A percentile compares a stretch with the other conserved stretches of the same genome.
Evolutionary conservation across 2,329 filamentous ascomycete species (phyloP).

Genomic region (Hymenoscyphus linearis): DNA sequence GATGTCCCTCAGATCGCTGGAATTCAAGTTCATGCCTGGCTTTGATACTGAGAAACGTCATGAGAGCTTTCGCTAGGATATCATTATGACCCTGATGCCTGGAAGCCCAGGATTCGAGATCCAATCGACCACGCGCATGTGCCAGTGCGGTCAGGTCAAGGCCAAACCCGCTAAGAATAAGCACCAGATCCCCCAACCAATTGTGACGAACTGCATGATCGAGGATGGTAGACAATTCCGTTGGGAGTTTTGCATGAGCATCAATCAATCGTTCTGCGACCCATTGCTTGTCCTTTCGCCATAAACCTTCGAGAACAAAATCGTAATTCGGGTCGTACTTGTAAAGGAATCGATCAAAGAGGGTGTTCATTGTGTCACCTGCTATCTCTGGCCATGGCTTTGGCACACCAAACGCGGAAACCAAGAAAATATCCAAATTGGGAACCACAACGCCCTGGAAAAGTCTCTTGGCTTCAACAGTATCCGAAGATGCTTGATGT

Average conservation of each 20-base stretch:
- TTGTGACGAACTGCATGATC: slow-evolving; percentile 76
- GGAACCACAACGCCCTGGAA: slow-evolving; percentile 65
- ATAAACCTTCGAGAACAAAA: slow-evolving; percentile 86
- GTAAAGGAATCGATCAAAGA: slow-evolving; percentile 78
- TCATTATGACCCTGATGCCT: slow-evolving; percentile 56
- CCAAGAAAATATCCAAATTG: slow-evolving; percentile 73
- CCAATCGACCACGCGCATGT: slow-evolving; percentile 73
- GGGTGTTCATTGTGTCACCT: slow-evolving; percentile 66
- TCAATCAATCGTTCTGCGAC: slow-evolving; percentile 76
- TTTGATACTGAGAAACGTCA: slow-evolving; percentile 80
- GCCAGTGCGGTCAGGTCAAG: slow-evolving; percentile 82
- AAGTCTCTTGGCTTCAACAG: slow-evolving; percentile 56
- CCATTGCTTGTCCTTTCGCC: slow-evolving; percentile 86
- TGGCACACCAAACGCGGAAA: slow-evolving; percentile 70
- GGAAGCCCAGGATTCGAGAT: slow-evolving; percentile 75
- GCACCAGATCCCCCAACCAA: slow-evolving; percentile 77
- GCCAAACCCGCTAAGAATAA: slow-evolving; percentile 64
- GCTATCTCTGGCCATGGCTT: slow-evolving; percentile 73
- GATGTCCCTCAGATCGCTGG: slow-evolving; percentile 63
- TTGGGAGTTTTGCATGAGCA: slow-evolving; percentile 64
- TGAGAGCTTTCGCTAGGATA: slow-evolving; percentile 65
- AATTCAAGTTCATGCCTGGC: slow-evolving; percentile 72
- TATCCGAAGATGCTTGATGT: slow-evolving; percentile 56
- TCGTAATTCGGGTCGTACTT: slow-evolving; percentile 74
- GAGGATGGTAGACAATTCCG: slow-evolving; percentile 63